Evolutionary conservation across 768 basidiomycete species (phyloP).

Genomic region (Podaxis carcinomalis): DNA sequence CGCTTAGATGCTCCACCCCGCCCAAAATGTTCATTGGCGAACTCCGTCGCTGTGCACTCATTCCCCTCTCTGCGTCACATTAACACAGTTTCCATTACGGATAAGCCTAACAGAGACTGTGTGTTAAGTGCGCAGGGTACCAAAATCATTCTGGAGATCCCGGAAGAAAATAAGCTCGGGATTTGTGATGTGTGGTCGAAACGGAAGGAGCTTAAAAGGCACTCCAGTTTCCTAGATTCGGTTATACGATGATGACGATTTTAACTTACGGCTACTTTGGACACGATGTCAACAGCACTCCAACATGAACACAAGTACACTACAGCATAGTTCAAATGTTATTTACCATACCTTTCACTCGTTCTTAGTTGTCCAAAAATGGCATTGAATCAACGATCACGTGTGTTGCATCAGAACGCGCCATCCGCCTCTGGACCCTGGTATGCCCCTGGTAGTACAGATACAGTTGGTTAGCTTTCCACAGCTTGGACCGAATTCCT

Average conservation of each 20-base stretch:
- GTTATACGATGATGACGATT: constrained; percentile 18
- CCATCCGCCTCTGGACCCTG: background rate
- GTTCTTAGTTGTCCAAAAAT: constrained; percentile 2
- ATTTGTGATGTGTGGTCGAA: constrained; percentile 27
- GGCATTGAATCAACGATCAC: constrained; percentile 2
- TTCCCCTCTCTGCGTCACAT: constrained; percentile 63
- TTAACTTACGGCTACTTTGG: background rate
- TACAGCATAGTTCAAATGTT: constrained; percentile 2
- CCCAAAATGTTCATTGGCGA: constrained; percentile 21
- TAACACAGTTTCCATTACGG: constrained; percentile 31
- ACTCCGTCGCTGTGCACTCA: constrained; percentile 45
- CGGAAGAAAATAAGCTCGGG: constrained; percentile 22
- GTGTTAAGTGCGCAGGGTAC: constrained; percentile 31
- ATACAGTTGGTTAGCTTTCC: background rate
- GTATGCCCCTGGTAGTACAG: background rate
- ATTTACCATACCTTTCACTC: background rate
- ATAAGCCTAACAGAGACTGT: constrained; percentile 55
- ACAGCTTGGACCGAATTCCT: background rate
- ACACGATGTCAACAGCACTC: background rate
- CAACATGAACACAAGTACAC: background rate
- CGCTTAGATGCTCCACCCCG: constrained; percentile 12
- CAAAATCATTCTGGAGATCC: constrained; percentile 23
- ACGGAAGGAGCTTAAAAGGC: constrained; percentile 27
- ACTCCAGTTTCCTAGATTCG: constrained; percentile 26
- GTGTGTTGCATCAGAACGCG: background rate